Percentiles rank a stretch among this genome's conserved stretches.
phyloP scores from a whole-genome alignment of 2,329 filamentous ascomycete species.

The Neopestalotiopsis sp. region DNA sequence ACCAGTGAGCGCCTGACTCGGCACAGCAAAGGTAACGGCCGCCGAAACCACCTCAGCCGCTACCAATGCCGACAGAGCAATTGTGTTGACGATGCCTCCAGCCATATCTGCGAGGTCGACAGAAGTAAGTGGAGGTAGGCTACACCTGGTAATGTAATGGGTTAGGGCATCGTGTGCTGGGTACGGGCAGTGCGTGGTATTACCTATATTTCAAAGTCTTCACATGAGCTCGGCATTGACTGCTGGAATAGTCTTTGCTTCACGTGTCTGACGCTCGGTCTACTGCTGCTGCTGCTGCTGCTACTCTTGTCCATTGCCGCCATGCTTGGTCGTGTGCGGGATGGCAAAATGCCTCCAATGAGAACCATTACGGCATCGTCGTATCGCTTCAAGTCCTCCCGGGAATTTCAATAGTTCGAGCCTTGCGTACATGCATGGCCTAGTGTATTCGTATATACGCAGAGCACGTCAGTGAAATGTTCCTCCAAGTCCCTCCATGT shows the following conservation, averaged over 20 bases:
- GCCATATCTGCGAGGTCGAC: neutral
- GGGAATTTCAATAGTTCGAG: neutral
- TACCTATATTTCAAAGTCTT: too few relatives aligned
- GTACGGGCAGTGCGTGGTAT: too few relatives aligned
- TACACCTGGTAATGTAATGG: neutral
- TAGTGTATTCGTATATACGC: neutral
- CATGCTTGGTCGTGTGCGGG: neutral
- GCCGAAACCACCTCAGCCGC: constrained; percentile 2
- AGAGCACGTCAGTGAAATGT: too few relatives aligned
- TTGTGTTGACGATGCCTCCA: neutral
- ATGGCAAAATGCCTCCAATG: constrained; percentile 10
- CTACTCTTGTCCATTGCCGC: neutral
- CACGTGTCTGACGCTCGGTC: too few relatives aligned
- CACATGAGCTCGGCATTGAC: too few relatives aligned
- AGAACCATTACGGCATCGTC: neutral
- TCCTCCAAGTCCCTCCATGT: too few relatives aligned
- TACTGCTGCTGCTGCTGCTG: too few relatives aligned
- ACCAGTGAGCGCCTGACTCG: constrained; percentile 20
- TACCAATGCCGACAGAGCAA: neutral
- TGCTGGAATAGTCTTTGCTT: too few relatives aligned
- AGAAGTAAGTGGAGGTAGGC: neutral
- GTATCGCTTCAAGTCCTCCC: neutral
- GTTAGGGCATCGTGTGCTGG: too few relatives aligned
- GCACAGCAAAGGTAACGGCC: constrained; percentile 33
- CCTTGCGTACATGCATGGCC: neutral